These are phyloP conservation scores for Amanita exitialis DNA, from an alignment of 768 basidiomycete species.

Conservation along the genomic window DNA sequence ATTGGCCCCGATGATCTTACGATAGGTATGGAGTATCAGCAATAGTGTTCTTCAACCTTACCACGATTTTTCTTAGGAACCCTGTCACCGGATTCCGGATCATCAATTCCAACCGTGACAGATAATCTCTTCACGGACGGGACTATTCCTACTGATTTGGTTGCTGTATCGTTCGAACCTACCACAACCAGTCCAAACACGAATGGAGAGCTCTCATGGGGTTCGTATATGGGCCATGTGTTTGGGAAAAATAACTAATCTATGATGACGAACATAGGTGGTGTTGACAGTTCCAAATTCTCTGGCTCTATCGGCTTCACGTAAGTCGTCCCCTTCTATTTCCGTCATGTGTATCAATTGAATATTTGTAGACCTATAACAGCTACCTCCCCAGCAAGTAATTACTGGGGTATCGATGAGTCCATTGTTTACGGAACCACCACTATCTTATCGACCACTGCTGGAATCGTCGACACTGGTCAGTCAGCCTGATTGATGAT, in stretches of 20 bases:
- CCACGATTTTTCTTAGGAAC: slow-evolving; percentile 17
- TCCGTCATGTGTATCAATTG: neutral
- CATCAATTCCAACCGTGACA: slow-evolving; percentile 43
- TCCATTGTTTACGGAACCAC: slow-evolving; percentile 38
- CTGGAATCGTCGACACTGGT: slow-evolving; percentile 56
- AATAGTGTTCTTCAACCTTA: neutral
- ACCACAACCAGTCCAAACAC: slow-evolving; percentile 19
- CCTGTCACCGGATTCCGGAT: slow-evolving; percentile 20
- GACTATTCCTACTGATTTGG: slow-evolving; percentile 24
- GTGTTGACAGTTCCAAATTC: slow-evolving; percentile 32
- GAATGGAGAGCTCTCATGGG: slow-evolving; percentile 50
- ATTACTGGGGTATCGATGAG: slow-evolving; percentile 56
- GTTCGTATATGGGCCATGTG: slow-evolving; percentile 15
- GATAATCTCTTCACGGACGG: slow-evolving; percentile 38
- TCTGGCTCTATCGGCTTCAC: slow-evolving; percentile 32
- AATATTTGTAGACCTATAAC: slow-evolving; percentile 31
- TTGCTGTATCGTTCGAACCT: slow-evolving; percentile 46
- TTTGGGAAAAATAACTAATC: slow-evolving; percentile 12
- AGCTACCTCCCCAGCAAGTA: slow-evolving; percentile 29
- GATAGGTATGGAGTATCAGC: slow-evolving; percentile 17
- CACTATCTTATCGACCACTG: slow-evolving; percentile 33
- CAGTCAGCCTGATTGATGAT: neutral
- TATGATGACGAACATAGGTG: slow-evolving; percentile 20
- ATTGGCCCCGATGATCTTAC: slow-evolving; percentile 58
- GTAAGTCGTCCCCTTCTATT: slow-evolving; percentile 14